Conservation (phyloP, 768 basidiomycete species). For the Tylopilus rubrobrunneus region DNA sequence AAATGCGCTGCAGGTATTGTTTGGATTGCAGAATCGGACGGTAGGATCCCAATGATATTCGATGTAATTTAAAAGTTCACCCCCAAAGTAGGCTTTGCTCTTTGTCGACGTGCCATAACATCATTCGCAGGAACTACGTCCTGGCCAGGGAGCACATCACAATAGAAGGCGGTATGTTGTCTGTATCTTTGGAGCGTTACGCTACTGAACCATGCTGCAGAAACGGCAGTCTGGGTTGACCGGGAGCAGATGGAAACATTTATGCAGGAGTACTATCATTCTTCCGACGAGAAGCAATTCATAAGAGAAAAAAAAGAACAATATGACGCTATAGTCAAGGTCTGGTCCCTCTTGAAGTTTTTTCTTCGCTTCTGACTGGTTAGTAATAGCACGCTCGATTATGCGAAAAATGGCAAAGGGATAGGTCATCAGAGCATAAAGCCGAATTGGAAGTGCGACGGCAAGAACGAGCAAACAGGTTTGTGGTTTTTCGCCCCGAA, state of each 20-base stretch:
- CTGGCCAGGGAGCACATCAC: background rate
- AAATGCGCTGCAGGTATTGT: conserved; percentile 15
- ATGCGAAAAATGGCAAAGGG: background rate
- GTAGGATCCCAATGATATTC: background rate
- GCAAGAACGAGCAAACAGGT: background rate
- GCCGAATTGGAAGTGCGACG: background rate
- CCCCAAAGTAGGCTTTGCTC: background rate
- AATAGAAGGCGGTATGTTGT: background rate
- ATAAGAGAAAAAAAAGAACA: background rate
- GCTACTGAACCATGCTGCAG: background rate
- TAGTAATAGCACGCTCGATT: background rate
- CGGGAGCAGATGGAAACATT: background rate
- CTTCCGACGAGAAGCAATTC: background rate
- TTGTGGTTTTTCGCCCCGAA: background rate
- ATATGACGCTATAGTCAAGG: background rate
- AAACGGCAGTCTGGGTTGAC: background rate
- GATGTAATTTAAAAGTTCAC: background rate
- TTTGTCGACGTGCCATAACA: background rate
- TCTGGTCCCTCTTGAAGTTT: background rate
- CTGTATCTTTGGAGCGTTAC: background rate
- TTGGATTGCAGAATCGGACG: background rate
- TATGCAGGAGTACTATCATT: background rate
- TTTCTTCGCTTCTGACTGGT: background rate
- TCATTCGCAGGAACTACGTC: background rate
- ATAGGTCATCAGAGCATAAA: background rate